Evolutionary conservation across 73 alveolate species (phyloP).

Genomic region (Paraurostyla sp.): DNA sequence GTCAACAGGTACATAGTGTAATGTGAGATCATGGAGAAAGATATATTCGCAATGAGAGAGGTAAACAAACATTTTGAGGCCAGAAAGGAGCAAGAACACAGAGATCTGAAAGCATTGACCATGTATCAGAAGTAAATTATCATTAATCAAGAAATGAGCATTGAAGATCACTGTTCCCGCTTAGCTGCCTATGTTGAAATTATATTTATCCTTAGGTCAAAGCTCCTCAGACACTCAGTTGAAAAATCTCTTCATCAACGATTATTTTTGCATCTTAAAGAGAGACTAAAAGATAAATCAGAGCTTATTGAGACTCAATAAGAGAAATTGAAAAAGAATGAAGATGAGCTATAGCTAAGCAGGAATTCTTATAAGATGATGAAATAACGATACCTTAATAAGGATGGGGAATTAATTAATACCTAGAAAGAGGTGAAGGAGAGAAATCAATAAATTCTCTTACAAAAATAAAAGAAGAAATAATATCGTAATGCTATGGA

Average conservation of each 20-base stretch:
- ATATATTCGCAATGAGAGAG: constrained; percentile 39
- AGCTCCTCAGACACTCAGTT: not conserved
- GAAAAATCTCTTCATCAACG: not conserved
- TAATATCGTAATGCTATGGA: not conserved
- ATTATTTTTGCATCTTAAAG: not conserved
- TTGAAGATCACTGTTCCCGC: not conserved
- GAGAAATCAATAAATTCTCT: no score
- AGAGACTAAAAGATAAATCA: no score
- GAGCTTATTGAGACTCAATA: not conserved
- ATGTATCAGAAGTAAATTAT: not conserved
- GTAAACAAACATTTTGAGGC: constrained; percentile 41
- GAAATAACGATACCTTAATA: no score
- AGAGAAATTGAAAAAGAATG: no score
- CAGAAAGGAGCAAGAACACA: not conserved
- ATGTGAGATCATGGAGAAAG: constrained; percentile 42
- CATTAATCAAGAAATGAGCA: not conserved
- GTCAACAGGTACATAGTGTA: constrained; percentile 22
- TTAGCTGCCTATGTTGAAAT: not conserved
- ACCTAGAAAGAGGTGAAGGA: not conserved
- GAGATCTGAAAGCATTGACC: not conserved
- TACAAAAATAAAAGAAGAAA: not conserved
- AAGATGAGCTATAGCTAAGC: no score
- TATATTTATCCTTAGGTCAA: not conserved
- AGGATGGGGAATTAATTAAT: not conserved
- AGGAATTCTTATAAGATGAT: no score